Evolutionary conservation across 2,329 filamentous ascomycete genomes (phyloP).

Genomic region (Blastomyces parvus): DNA sequence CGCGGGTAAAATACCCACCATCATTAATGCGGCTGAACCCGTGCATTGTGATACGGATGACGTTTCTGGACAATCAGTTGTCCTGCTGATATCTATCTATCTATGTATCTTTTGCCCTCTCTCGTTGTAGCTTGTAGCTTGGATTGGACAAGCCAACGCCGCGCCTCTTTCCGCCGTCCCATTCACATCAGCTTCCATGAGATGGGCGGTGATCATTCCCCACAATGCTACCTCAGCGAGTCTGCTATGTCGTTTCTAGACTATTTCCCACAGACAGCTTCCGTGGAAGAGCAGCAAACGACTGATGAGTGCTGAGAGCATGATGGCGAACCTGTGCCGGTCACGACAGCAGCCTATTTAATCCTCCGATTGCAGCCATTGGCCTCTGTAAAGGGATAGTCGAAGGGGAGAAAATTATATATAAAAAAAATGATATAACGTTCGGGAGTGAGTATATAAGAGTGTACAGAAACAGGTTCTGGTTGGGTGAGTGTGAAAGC

Average conservation of each 20-base stretch:
- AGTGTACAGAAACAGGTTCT: neutral
- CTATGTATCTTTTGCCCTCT: constrained; percentile 18
- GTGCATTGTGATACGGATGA: constrained; percentile 18
- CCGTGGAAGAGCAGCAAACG: neutral
- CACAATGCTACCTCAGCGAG: constrained; percentile 18
- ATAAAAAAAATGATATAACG: too few relatives aligned
- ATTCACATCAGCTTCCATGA: constrained; percentile 16
- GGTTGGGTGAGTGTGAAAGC: neutral
- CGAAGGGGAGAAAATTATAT: neutral
- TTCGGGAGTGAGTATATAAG: neutral
- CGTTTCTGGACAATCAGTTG: constrained; percentile 16
- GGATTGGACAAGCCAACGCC: constrained; percentile 19
- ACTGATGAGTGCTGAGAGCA: neutral
- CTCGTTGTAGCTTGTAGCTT: constrained; percentile 14
- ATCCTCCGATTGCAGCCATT: neutral
- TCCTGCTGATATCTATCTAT: constrained; percentile 17
- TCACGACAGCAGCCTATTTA: neutral
- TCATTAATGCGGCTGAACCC: constrained; percentile 23
- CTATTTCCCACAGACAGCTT: constrained; percentile 20
- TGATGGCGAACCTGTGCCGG: neutral
- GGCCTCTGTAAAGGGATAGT: neutral
- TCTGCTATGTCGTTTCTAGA: constrained; percentile 1
- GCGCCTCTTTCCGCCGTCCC: constrained; percentile 20
- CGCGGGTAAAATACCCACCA: constrained; percentile 19
- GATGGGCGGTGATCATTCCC: constrained; percentile 22